Evolutionary conservation across 257 asterid species (phyloP), one percentile per base, ranked within the genome.

Genomic region (Solanum ossicruentum): DNA sequence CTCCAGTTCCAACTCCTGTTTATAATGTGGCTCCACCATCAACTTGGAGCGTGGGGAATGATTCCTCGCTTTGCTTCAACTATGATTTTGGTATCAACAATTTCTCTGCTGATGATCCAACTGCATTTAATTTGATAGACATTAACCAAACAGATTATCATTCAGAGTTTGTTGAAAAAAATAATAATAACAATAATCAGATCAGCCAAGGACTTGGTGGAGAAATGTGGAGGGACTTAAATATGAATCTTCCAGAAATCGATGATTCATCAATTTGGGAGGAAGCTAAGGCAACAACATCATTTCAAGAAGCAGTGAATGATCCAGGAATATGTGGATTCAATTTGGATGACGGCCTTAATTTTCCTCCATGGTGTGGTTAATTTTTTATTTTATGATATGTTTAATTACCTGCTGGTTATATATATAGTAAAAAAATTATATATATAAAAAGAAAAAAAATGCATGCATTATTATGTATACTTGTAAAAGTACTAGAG

Each of bases 251-350:
- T 80, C 92, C 92, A 7, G 90, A 84, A 47, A 60, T 84, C 8
- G 90, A 89, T 18, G 90, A 89, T 10, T 78, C 86, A 2, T 79
- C 77, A 3, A 81, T 89, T 11, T 89, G 92, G 92, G 90, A 84
- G 2, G 89, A 87, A 52, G 92, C 92, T 2, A 82, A 32, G 7
- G 89, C 85, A 21, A 72, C 75, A 49, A 75, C 82, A 49, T 75
- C 82, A 75, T 75, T 75, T 75, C 82, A 75, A 49, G 81, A 73
- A 47, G 82, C 82, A 23, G 82, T 75, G 45, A 75, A 2, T 49
- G 82, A 75, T 75, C 82, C 82, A 75, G 61, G 82, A 7, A 8
- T 75, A 7, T 28, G 18, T 49, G 82, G 61, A 49, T 75, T 20
- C 82, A 75, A 75, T 61, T 49, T 75, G 61, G 82, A 49, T 75